Conservation (phyloP, 768 basidiomycete genomes). For the Leucocoprinus sp. region DNA sequence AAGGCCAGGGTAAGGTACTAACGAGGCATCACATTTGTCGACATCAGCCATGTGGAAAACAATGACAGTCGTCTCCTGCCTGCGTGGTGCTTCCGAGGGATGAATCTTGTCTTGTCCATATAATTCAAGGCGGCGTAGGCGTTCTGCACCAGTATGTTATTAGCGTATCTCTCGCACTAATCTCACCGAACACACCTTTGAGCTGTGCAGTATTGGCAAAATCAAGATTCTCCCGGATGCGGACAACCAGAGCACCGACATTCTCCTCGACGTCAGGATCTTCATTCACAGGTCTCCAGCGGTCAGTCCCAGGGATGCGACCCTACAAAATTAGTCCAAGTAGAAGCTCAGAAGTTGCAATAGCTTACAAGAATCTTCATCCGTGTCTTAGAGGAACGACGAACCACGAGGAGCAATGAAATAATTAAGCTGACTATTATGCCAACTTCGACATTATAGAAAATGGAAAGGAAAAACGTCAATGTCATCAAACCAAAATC, state of each 20-base stretch:
- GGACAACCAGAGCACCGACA: slow-evolving; percentile 76
- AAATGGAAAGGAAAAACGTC: slow-evolving; percentile 80
- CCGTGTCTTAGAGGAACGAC: slow-evolving; percentile 78
- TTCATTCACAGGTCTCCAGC: slow-evolving; percentile 88
- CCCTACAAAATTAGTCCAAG: slow-evolving; percentile 38
- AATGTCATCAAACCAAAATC: slow-evolving; percentile 82
- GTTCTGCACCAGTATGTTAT: slow-evolving; percentile 38
- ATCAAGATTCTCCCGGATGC: slow-evolving; percentile 84
- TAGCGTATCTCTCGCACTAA: not conserved
- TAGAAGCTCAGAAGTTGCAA: not conserved
- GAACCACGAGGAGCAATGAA: slow-evolving; percentile 83
- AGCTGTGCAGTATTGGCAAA: slow-evolving; percentile 96
- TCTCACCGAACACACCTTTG: slow-evolving; percentile 47
- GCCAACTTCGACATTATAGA: slow-evolving; percentile 91
- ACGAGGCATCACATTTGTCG: slow-evolving; percentile 88
- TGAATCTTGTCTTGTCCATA: slow-evolving; percentile 78
- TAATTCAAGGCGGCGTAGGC: slow-evolving; percentile 75
- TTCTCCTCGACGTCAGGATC: slow-evolving; percentile 79
- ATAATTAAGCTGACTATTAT: slow-evolving; percentile 84
- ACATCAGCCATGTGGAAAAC: slow-evolving; percentile 95
- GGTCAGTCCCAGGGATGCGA: slow-evolving; percentile 77
- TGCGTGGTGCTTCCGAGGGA: slow-evolving; percentile 80
- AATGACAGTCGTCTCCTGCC: slow-evolving; percentile 65
- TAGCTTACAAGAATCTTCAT: slow-evolving; percentile 81
- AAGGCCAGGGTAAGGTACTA: slow-evolving; percentile 22